These are phyloP conservation scores for Aphanomyces euteiches DNA, from an alignment of 352 stramenopile species.

Conservation along the genomic window DNA sequence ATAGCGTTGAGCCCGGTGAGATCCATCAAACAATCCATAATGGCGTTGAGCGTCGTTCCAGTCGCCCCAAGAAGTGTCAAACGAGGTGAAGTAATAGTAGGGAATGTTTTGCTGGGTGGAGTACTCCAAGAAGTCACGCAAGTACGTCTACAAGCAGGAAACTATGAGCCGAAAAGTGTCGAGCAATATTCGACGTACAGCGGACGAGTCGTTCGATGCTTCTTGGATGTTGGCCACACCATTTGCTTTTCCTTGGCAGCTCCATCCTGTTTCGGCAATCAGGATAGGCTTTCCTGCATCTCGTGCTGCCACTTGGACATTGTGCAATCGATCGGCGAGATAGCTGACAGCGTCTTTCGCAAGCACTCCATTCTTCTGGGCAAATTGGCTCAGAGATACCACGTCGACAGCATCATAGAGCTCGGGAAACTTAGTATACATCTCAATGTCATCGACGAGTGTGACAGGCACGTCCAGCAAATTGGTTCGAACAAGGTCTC, in stretches of 20 bases:
- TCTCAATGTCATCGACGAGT: constrained; percentile 66
- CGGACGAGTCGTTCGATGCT: constrained; percentile 33
- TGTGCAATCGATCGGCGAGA: constrained; percentile 55
- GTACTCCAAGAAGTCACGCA: constrained; percentile 56
- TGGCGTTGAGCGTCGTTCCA: constrained; percentile 49
- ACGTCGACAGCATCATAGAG: constrained; percentile 63
- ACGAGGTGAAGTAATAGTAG: constrained; percentile 75
- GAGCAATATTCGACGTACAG: not conserved
- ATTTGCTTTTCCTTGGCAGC: constrained; percentile 31
- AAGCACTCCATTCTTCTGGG: constrained; percentile 55
- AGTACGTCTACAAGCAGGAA: not conserved
- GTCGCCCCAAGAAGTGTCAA: constrained; percentile 51
- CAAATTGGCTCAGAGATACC: constrained; percentile 75
- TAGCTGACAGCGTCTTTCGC: constrained; percentile 43
- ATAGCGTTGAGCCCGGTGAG: constrained; percentile 38
- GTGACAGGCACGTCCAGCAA: constrained; percentile 52
- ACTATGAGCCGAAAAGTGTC: too few relatives aligned
- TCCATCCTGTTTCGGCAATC: constrained; percentile 65
- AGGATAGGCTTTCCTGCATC: constrained; percentile 55
- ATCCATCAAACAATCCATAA: constrained; percentile 59
- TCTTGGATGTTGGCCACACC: constrained; percentile 38
- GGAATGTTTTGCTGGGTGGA: constrained; percentile 44
- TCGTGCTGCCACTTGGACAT: constrained; percentile 40
- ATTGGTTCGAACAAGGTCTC: constrained; percentile 42
- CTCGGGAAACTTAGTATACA: constrained; percentile 51